Evolutionary conservation across 345 rosid species (phyloP).

Genomic region (Fremontodendron californicum): DNA sequence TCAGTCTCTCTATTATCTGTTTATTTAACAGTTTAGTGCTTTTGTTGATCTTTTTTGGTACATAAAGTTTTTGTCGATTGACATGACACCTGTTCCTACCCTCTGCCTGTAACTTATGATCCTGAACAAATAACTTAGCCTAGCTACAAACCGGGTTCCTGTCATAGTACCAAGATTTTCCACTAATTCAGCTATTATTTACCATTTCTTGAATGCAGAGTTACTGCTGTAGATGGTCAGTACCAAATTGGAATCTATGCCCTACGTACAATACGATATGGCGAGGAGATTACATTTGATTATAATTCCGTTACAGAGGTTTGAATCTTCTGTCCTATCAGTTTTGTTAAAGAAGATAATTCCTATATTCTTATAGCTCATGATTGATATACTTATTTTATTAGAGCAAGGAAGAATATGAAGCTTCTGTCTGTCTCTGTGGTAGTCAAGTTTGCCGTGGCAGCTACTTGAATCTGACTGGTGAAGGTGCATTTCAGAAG

Average conservation of each 20-base stretch:
- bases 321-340: slow-evolving; percentile 19
- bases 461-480: slow-evolving; percentile 97
- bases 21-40: not conserved
- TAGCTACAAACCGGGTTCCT: not conserved
- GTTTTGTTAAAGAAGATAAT: not conserved
- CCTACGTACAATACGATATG: slow-evolving; percentile 69
- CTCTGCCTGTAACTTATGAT: not conserved
- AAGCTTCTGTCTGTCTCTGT: slow-evolving; percentile 98
- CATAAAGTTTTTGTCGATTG: not conserved
- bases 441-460: slow-evolving; percentile 99
- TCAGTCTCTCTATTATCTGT: not conserved
- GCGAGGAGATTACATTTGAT: slow-evolving; percentile 98
- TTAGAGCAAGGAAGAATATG: slow-evolving; percentile 99
- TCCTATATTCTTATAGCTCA: not conserved
- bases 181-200: not conserved
- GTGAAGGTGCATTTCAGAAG: slow-evolving; percentile 98
- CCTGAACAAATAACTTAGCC: not conserved
- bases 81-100: not conserved
- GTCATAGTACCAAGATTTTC: not conserved
- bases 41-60: not conserved
- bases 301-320: slow-evolving; percentile 99
- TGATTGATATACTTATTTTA: not conserved
- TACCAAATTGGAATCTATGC: slow-evolving; percentile 97
- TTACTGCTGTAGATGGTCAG: slow-evolving; percentile 97
- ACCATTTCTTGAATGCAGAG: slow-evolving; percentile 48